Percentiles rank a stretch among this genome's conserved stretches.
These are phyloP conservation scores for Alnus glutinosa DNA, from an alignment of 306 rosid species.

Conservation along the genomic window DNA sequence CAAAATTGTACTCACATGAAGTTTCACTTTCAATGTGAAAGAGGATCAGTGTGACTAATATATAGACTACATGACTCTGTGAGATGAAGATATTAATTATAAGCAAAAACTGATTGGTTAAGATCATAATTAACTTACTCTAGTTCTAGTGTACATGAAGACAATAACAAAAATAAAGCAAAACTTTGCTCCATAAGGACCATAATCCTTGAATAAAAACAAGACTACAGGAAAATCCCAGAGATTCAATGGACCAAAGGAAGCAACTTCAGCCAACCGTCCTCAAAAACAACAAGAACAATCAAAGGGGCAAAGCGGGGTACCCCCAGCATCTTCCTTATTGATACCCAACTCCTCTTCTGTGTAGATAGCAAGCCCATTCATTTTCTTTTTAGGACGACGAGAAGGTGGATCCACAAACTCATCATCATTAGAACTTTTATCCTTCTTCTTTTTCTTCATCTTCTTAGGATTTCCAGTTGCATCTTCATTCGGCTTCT, in stretches of 20 bases:
- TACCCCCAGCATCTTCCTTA: constrained; percentile 65
- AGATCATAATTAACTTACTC: neutral
- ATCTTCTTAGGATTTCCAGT: constrained; percentile 27
- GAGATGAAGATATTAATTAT: neutral
- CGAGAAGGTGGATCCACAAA: constrained; percentile 38
- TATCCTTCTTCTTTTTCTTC: constrained; percentile 41
- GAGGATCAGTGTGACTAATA: neutral
- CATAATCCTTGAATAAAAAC: constrained; percentile 1
- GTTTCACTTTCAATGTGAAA: neutral
- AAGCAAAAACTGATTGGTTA: neutral
- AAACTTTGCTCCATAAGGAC: neutral
- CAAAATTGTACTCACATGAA: neutral
- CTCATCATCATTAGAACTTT: constrained; percentile 27
- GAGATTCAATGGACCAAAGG: neutral
- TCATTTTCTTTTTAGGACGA: constrained; percentile 51
- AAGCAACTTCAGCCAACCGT: neutral
- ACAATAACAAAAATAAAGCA: neutral
- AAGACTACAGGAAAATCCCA: constrained; percentile 6
- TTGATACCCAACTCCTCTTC: constrained; percentile 69
- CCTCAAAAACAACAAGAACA: constrained; percentile 81
- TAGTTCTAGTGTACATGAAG: neutral
- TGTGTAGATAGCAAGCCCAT: constrained; percentile 59
- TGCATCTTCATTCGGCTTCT: constrained; percentile 27
- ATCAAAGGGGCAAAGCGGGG: constrained; percentile 84
- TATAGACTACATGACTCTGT: neutral